A percentile compares a stretch with the other conserved stretches of the same genome.
phyloP scores from a whole-genome alignment of 495 filamentous ascomycete genomes.

The Penicillium pancosmium region DNA sequence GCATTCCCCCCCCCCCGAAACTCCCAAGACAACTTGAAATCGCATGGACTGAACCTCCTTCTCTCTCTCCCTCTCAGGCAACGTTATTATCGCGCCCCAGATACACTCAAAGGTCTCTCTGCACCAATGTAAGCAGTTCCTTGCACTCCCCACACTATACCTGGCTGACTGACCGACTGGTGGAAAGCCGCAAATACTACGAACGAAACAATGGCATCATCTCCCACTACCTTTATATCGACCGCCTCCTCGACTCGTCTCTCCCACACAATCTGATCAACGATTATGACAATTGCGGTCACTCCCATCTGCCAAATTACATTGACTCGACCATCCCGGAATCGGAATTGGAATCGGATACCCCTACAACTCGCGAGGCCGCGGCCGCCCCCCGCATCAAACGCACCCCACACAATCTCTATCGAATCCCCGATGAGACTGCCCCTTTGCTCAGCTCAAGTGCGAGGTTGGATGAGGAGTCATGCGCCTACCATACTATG shows the following conservation, averaged over 20 bases:
- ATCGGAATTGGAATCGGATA: not conserved
- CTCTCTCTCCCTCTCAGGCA: constrained; percentile 27
- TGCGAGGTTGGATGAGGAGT: constrained; percentile 34
- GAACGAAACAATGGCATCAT: constrained; percentile 81
- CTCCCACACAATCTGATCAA: constrained; percentile 83
- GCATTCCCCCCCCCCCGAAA: not conserved
- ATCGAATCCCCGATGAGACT: constrained; percentile 72
- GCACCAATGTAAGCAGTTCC: constrained; percentile 31
- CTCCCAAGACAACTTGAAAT: too few species aligned
- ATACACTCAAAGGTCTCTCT: constrained; percentile 29
- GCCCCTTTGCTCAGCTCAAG: constrained; percentile 53
- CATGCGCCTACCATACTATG: constrained; percentile 24
- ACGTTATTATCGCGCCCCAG: constrained; percentile 36
- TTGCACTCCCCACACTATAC: not conserved
- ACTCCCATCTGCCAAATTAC: not conserved
- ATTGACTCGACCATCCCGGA: not conserved
- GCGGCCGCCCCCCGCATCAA: constrained; percentile 53
- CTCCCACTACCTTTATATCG: constrained; percentile 88
- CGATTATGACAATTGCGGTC: constrained; percentile 60
- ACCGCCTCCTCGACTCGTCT: constrained; percentile 86
- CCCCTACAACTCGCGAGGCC: not conserved
- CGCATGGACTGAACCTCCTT: not conserved
- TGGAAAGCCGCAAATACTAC: constrained; percentile 68
- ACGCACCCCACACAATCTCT: constrained; percentile 79
- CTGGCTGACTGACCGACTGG: not conserved